Percentiles rank a stretch among this genome's conserved stretches.
Evolutionary conservation across 768 basidiomycete species (phyloP).

Genomic region (Termitomyces sp.): DNA sequence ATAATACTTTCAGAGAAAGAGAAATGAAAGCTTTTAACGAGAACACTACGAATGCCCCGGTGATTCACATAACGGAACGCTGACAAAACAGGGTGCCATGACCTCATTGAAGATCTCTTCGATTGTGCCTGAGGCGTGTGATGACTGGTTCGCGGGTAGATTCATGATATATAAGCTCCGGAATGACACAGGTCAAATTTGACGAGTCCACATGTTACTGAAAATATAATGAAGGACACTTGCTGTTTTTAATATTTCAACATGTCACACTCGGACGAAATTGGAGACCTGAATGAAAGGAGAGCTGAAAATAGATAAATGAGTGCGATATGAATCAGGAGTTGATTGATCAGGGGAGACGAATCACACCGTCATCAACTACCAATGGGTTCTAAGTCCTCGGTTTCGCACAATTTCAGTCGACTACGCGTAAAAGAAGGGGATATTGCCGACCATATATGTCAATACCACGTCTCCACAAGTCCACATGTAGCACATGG

Average conservation of each 20-base stretch:
- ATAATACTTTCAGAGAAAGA: neutral
- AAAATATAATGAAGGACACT: neutral
- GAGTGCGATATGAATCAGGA: neutral
- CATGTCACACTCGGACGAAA: neutral
- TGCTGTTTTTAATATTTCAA: neutral
- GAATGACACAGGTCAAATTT: neutral
- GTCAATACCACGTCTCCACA: neutral
- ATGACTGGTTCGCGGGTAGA: neutral
- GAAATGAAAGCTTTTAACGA: neutral
- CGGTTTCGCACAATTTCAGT: neutral
- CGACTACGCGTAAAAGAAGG: neutral
- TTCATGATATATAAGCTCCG: neutral
- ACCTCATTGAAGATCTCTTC: conserved; percentile 1
- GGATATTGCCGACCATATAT: neutral
- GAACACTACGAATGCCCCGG: neutral
- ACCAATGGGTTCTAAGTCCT: neutral
- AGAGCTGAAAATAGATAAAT: neutral
- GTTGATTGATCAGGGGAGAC: neutral
- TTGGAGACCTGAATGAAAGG: neutral
- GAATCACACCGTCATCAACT: neutral
- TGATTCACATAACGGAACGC: neutral
- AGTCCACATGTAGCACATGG: neutral
- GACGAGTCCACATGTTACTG: neutral
- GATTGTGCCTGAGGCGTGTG: neutral
- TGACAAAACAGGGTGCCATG: neutral